Percentiles rank a stretch among this genome's conserved stretches.
Evolutionary conservation across 805 yeast species (phyloP).

Genomic region (Lipomyces oligophaga): DNA sequence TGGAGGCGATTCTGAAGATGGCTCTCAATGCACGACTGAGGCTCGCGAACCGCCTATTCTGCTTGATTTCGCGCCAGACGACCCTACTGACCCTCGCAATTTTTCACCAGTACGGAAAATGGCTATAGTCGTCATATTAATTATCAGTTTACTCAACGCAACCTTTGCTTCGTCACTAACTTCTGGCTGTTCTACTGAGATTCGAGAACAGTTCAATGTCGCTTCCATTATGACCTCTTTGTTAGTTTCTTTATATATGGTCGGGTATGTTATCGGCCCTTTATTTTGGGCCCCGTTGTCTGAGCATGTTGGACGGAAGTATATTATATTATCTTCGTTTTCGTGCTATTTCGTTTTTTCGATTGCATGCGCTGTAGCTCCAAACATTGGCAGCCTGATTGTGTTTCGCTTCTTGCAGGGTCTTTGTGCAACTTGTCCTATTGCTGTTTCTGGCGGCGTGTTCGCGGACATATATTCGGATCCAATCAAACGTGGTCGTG

Average conservation of each 20-base stretch:
- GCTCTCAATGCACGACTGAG: background rate
- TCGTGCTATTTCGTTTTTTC: slow-evolving; percentile 48
- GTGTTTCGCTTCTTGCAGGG: slow-evolving; percentile 54
- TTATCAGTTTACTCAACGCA: slow-evolving; percentile 11
- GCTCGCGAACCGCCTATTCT: slow-evolving; percentile 13
- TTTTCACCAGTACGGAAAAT: slow-evolving; percentile 8
- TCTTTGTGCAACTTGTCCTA: slow-evolving; percentile 52
- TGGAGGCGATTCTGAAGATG: background rate
- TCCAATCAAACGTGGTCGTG: slow-evolving; percentile 62
- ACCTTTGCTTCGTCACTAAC: slow-evolving; percentile 25
- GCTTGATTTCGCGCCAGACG: slow-evolving; percentile 22
- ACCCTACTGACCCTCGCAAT: slow-evolving; percentile 22
- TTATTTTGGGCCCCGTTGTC: slow-evolving; percentile 83
- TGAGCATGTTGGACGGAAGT: slow-evolving; percentile 58
- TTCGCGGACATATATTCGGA: slow-evolving; percentile 51
- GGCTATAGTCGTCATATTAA: slow-evolving; percentile 1
- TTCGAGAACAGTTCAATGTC: slow-evolving; percentile 46
- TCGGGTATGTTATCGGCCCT: slow-evolving; percentile 86
- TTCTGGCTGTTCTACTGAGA: slow-evolving; percentile 22
- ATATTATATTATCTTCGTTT: slow-evolving; percentile 50
- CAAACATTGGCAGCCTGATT: slow-evolving; percentile 57
- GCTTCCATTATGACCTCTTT: slow-evolving; percentile 45
- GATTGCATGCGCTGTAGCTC: slow-evolving; percentile 53
- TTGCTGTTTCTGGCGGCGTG: slow-evolving; percentile 58
- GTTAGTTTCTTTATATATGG: slow-evolving; percentile 53